Base-by-base conservation (phyloP, 2,329 filamentous ascomycete species). In the Hymenotorrendiella dingleyae region DNA sequence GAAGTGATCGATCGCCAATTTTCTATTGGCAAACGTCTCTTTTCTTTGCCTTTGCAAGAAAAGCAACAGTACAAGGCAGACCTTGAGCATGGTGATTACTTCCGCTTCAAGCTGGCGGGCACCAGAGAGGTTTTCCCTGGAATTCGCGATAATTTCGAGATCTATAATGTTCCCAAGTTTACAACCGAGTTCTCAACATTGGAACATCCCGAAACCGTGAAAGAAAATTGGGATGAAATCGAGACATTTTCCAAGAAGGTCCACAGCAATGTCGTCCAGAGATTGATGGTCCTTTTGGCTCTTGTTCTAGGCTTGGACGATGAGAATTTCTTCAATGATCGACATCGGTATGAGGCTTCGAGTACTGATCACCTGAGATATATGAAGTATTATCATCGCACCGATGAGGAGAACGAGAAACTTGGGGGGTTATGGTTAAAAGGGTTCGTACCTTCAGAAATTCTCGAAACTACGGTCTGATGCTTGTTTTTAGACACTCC, bases 301-400 rank as follows among this genome's bases (percentile, higher is more conserved):
- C 69, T 81, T 24, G 66, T 82, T 0, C 67, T 83, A 0, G 69
- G 82, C 52, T 64, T 84, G 0, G 74, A 75, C 0, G n/a, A n/a
- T n/a, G 70, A 82, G 54, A 69, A 78, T 2, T 68, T 72, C 43
- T 64, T 82, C 24, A 66, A 74, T 48, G 64, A 68, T 14, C 63
- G 74, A 6, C 79, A 83, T 56, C 66, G 64, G n/a, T 83, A 80
- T 57, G 68, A 78, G 2, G 65, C 69, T 12, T 67, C 73, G 22
- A 70, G 73, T 14, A 76, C 80, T 47, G 74, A 76, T 20, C 76
- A 81, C 44, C 65, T 80, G 12, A 69, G 79, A 2, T 81, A 80
- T 57, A 80, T 81, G 75, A 67, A 72, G 36, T 80, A 80, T 46
- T 66, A 67, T 6, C 67, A 69, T 0, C 71, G 74, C 28, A 67